Conservation (phyloP, 768 basidiomycete genomes). For the Podaxis sp. region DNA sequence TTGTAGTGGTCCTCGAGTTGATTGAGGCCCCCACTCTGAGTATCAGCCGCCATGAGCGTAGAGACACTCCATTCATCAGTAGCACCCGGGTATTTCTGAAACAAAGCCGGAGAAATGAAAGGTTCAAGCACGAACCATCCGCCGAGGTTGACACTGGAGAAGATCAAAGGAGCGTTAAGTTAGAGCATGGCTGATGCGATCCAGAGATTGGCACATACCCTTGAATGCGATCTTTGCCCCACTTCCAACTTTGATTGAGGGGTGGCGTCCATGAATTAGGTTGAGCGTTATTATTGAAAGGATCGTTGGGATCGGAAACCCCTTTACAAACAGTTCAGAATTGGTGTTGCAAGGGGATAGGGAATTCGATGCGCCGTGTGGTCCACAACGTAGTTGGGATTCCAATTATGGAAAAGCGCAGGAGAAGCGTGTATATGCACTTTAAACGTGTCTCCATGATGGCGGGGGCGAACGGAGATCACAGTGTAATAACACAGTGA, state of each 20-base stretch:
- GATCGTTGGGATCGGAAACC: slow-evolving; percentile 66
- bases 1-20: slow-evolving; percentile 79
- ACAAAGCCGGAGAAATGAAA: slow-evolving; percentile 64
- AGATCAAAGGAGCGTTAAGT: slow-evolving; percentile 12
- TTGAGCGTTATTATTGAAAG: slow-evolving; percentile 73
- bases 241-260: slow-evolving; percentile 75
- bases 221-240: slow-evolving; percentile 56
- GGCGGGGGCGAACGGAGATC: not conserved
- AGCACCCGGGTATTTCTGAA: slow-evolving; percentile 61
- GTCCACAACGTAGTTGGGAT: not conserved
- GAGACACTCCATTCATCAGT: slow-evolving; percentile 79
- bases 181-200: not conserved
- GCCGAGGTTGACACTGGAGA: slow-evolving; percentile 67
- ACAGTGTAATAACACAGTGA: not conserved
- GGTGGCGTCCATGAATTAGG: slow-evolving; percentile 82
- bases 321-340: slow-evolving; percentile 35
- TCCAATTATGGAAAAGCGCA: not conserved
- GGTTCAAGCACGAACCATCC: slow-evolving; percentile 81
- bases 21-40: slow-evolving; percentile 44
- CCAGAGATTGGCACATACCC: slow-evolving; percentile 42
- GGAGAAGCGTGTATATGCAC: not conserved
- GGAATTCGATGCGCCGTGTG: not conserved
- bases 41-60: slow-evolving; percentile 58
- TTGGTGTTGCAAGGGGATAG: not conserved
- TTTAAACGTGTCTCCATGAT: not conserved